phyloP scores from a whole-genome alignment of 495 filamentous ascomycete genomes.

The Penicillium nucicola region DNA sequence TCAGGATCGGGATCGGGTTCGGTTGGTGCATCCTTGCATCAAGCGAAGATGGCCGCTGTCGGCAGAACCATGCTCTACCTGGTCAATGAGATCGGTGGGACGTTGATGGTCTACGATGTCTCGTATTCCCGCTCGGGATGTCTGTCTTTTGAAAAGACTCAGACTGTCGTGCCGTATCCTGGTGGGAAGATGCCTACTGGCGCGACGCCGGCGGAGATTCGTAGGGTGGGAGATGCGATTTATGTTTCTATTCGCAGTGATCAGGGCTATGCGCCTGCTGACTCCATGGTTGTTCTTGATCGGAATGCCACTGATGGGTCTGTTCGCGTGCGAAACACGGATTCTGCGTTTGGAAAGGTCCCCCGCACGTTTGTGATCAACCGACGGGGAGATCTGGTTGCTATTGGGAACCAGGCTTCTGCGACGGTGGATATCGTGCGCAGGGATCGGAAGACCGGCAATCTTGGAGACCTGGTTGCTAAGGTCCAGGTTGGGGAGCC shows the following conservation, averaged over 20 bases:
- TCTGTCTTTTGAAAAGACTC: slow-evolving; percentile 35
- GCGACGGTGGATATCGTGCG: slow-evolving; percentile 58
- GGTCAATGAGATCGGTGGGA: slow-evolving; percentile 59
- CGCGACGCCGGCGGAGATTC: slow-evolving; percentile 39
- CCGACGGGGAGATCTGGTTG: slow-evolving; percentile 55
- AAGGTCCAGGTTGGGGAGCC: slow-evolving; percentile 35
- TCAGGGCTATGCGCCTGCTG: slow-evolving; percentile 28
- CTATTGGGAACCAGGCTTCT: slow-evolving; percentile 59
- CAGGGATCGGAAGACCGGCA: slow-evolving; percentile 53
- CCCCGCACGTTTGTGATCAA: slow-evolving; percentile 69
- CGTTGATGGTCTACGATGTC: slow-evolving; percentile 56
- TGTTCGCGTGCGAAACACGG: slow-evolving; percentile 47
- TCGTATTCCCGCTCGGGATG: slow-evolving; percentile 47
- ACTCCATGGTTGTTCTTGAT: slow-evolving; percentile 33
- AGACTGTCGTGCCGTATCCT: slow-evolving; percentile 30
- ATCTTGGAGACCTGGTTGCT: slow-evolving; percentile 48
- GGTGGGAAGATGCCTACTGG: slow-evolving; percentile 23
- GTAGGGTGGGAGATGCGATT: slow-evolving; percentile 18
- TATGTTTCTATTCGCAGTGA: slow-evolving; percentile 47
- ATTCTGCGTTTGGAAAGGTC: slow-evolving; percentile 53
- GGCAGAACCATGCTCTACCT: slow-evolving; percentile 54
- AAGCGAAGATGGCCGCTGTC: slow-evolving; percentile 16
- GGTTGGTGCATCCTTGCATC: too few relatives aligned
- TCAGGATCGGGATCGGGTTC: not conserved
- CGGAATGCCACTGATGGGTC: slow-evolving; percentile 40